Percentiles rank a stretch among this genome's conserved stretches.
phyloP scores from a whole-genome alignment of 202 grass and related monocot genomes.

The Elaeis oleifera region DNA sequence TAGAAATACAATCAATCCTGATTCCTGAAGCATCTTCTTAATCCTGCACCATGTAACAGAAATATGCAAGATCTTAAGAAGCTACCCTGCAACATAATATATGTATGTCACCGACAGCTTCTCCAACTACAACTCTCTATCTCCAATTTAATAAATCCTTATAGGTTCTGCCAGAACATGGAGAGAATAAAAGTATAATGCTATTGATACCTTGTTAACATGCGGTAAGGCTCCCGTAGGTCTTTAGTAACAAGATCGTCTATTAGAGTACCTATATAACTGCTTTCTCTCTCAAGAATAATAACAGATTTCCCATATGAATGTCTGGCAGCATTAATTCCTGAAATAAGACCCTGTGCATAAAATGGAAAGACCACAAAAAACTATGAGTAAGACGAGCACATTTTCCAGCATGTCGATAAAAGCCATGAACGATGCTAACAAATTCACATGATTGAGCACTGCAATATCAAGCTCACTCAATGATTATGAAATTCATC shows the following conservation, averaged over 20 bases:
- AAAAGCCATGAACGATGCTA: no score
- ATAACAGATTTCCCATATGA: slow-evolving; percentile 73
- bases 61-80: no score
- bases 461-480: no score
- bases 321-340: slow-evolving; percentile 96
- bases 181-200: slow-evolving; percentile 16
- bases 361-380: slow-evolving; percentile 12
- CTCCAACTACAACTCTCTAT: no score
- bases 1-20: no score
- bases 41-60: no score
- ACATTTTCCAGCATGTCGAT: no score
- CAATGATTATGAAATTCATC: no score
- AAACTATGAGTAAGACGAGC: neutral
- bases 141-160: neutral
- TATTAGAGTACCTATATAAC: slow-evolving; percentile 94
- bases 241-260: slow-evolving; percentile 99
- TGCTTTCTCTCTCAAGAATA: slow-evolving; percentile 97
- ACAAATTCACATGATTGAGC: no score
- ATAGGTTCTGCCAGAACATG: neutral
- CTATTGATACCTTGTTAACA: slow-evolving; percentile 68
- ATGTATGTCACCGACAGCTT: no score
- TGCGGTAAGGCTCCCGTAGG: slow-evolving; percentile 92
- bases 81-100: no score
- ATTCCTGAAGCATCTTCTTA: no score
- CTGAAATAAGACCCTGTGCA: slow-evolving; percentile 76